A percentile compares a stretch with the other conserved stretches of the same genome.
These are phyloP conservation scores for Sphagnum magellanicum DNA, from an alignment of 228 moss, liverwort and hornwort species.

Conservation along the genomic window DNA sequence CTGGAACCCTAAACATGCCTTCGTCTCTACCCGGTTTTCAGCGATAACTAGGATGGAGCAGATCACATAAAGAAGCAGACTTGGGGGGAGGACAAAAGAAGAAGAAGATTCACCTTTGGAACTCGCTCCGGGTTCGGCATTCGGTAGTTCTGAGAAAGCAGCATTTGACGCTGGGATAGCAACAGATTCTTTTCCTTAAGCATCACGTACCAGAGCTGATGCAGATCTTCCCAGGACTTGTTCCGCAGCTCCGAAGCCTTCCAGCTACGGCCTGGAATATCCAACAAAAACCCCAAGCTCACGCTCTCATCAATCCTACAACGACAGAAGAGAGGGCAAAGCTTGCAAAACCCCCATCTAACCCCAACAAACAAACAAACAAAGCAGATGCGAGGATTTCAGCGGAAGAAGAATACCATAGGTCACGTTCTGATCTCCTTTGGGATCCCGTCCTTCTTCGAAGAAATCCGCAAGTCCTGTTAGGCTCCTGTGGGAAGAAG, in stretches of 20 bases:
- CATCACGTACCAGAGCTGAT: slow-evolving; percentile 80
- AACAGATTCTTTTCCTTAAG: slow-evolving; percentile 85
- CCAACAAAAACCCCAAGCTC: neutral
- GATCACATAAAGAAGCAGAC: neutral
- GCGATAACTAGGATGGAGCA: too few species aligned
- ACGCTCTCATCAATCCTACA: neutral
- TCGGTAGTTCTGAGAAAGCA: slow-evolving; percentile 45
- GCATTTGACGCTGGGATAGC: slow-evolving; percentile 65
- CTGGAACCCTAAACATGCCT: too few species aligned
- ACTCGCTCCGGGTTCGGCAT: slow-evolving; percentile 78
- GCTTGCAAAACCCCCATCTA: neutral
- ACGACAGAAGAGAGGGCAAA: neutral
- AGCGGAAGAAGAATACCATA: slow-evolving; percentile 32
- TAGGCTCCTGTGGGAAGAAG: slow-evolving; percentile 28
- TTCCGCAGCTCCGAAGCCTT: slow-evolving; percentile 66
- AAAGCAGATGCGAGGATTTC: neutral
- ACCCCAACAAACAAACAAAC: too few species aligned
- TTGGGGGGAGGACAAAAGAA: neutral
- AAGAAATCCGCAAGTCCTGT: slow-evolving; percentile 75
- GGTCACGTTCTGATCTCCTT: slow-evolving; percentile 40
- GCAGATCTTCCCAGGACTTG: slow-evolving; percentile 82
- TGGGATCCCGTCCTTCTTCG: slow-evolving; percentile 61
- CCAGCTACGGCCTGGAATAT: slow-evolving; percentile 62
- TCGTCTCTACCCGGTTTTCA: too few species aligned
- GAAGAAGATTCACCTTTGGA: slow-evolving; percentile 39